Conservation (phyloP, 2,329 filamentous ascomycete species). For the Sclerotinia borealis region DNA sequence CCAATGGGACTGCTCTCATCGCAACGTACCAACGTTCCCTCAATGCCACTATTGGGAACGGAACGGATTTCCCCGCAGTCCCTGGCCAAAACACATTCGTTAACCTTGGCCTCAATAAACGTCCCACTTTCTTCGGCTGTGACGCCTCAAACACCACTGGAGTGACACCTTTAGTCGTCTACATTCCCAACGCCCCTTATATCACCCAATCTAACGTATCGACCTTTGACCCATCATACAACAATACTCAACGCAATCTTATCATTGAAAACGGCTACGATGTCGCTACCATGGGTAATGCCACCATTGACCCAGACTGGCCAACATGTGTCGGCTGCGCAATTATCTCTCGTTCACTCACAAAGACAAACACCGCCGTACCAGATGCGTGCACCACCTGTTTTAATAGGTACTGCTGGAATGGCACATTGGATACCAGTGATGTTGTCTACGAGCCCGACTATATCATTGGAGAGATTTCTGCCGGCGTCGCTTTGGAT, state of each 20-base stretch:
- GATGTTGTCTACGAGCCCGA: conserved; percentile 22
- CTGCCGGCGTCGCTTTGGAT: not conserved
- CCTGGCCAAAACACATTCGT: conserved; percentile 73
- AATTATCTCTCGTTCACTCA: conserved; percentile 68
- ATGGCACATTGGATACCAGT: conserved; percentile 47
- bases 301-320: conserved; percentile 69
- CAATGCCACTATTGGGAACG: conserved; percentile 52
- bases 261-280: conserved; percentile 86
- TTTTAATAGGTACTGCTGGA: conserved; percentile 86
- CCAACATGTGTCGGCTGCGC: conserved; percentile 82
- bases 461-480: conserved; percentile 17
- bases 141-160: conserved; percentile 55
- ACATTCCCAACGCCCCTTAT: conserved; percentile 83
- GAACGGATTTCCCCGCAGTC: conserved; percentile 64
- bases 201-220: conserved; percentile 69
- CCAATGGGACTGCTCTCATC: conserved; percentile 69
- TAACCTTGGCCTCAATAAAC: conserved; percentile 67
- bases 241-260: conserved; percentile 59
- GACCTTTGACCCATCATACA: conserved; percentile 66
- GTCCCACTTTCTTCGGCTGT: conserved; percentile 78
- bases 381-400: conserved; percentile 70
- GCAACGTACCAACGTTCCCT: conserved; percentile 66
- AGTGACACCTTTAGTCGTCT: conserved; percentile 67
- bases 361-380: conserved; percentile 60
- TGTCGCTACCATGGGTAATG: conserved; percentile 76